Percentiles rank a stretch among this genome's conserved stretches.
phyloP scores from a whole-genome alignment of 2,329 filamentous ascomycete genomes.

The Apiospora phragmitis region DNA sequence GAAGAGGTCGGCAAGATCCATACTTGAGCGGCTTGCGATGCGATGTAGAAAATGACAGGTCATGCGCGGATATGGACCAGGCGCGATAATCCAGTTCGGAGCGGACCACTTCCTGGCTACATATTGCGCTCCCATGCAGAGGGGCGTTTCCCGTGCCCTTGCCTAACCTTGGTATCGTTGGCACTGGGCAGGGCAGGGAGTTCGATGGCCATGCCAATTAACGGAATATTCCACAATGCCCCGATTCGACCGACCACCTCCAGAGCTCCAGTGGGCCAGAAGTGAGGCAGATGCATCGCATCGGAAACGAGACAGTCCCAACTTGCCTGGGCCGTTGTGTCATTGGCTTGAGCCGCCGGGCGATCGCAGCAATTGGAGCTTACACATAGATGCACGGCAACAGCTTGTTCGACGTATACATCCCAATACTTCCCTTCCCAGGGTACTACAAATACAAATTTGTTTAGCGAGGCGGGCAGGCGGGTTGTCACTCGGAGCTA shows the following conservation, averaged over 20 bases:
- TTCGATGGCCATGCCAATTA: background rate
- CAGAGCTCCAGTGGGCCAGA: background rate
- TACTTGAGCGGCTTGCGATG: background rate
- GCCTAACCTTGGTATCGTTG: background rate
- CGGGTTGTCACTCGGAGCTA: background rate
- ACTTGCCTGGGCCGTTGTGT: background rate
- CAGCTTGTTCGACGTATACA: background rate
- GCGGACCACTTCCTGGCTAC: background rate
- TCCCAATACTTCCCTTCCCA: background rate
- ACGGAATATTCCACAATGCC: background rate
- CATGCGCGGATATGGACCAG: background rate
- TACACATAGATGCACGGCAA: background rate
- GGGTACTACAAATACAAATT: background rate
- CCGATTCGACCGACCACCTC: background rate
- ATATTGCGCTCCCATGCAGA: background rate
- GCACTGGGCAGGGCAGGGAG: background rate
- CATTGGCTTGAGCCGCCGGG: background rate
- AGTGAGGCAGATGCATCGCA: conserved; percentile 6
- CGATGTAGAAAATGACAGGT: background rate
- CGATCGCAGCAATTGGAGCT: conserved; percentile 8
- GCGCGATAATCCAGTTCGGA: background rate
- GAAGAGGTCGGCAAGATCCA: background rate
- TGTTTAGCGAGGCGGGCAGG: background rate
- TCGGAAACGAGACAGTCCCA: background rate
- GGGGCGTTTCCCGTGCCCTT: background rate